Conservation (phyloP, 805 yeast genomes). For the Sporopachydermia lactativora region DNA sequence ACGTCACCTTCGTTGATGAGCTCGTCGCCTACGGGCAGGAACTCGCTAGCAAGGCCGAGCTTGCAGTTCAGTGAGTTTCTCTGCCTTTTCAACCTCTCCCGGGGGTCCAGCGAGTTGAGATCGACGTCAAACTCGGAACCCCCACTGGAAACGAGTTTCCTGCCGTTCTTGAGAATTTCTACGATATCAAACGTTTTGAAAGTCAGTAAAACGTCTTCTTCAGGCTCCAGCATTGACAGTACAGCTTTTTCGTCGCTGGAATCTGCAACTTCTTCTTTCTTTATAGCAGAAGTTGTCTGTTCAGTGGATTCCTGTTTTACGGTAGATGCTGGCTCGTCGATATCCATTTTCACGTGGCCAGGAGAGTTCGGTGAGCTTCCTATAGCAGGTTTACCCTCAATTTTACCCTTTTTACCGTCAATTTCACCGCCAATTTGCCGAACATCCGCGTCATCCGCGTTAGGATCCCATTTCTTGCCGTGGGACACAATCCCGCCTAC, state of each 20-base stretch:
- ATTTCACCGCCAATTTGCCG: conserved; percentile 14
- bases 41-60: conserved; percentile 24
- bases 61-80: conserved; percentile 28
- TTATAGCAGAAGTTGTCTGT: conserved; percentile 10
- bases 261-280: conserved; percentile 21
- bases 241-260: conserved; percentile 9
- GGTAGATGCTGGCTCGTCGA: too few species aligned
- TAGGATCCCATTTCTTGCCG: conserved; percentile 78
- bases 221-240: conserved; percentile 5
- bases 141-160: conserved; percentile 48
- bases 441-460: conserved; percentile 23
- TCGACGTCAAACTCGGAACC: conserved; percentile 30
- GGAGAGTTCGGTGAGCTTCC: too few species aligned
- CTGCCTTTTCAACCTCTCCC: conserved; percentile 36
- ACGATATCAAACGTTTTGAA: conserved; percentile 23
- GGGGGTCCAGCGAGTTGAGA: conserved; percentile 23
- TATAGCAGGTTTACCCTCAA: too few species aligned
- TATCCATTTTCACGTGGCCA: too few species aligned
- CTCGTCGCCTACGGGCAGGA: conserved; percentile 8
- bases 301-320: conserved; percentile 2
- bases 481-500: conserved; percentile 83
- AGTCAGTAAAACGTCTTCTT: conserved; percentile 13
- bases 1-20: conserved; percentile 7
- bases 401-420: conserved; percentile 6
- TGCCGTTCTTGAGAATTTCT: conserved; percentile 24